phyloP scores from a whole-genome alignment of 805 yeast genomes.

The Candida orba region DNA sequence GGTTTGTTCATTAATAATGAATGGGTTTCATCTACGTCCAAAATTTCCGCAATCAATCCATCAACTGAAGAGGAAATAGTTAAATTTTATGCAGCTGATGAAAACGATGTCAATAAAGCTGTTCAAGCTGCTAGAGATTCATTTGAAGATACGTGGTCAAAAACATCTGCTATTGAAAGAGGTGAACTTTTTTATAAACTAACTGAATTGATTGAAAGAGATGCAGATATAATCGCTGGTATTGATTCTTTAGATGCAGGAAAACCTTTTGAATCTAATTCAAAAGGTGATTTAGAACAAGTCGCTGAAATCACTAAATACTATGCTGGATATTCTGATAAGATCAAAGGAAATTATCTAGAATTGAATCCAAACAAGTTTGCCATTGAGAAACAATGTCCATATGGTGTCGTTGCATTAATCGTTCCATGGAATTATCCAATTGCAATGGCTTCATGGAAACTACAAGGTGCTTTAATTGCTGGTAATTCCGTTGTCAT shows the following conservation, averaged over 20 bases:
- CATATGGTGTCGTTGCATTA: conserved; percentile 76
- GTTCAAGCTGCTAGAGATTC: conserved; percentile 48
- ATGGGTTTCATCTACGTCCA: conserved; percentile 60
- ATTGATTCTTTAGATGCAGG: conserved; percentile 77
- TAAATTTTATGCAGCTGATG: conserved; percentile 22
- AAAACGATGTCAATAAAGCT: conserved; percentile 18
- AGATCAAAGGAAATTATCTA: conserved; percentile 53
- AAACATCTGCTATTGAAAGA: conserved; percentile 51
- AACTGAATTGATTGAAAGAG: conserved; percentile 61
- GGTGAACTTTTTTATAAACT: conserved; percentile 47
- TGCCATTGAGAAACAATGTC: conserved; percentile 62
- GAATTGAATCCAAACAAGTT: conserved; percentile 62
- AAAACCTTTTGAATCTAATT: conserved; percentile 59
- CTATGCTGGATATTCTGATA: conserved; percentile 70
- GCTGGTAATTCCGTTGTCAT: conserved; percentile 69
- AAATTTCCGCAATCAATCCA: conserved; percentile 45
- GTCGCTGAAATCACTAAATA: conserved; percentile 57
- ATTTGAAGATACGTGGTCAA: conserved; percentile 56
- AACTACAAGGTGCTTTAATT: conserved; percentile 68
- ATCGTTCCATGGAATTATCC: conserved; percentile 87
- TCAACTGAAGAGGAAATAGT: conserved; percentile 55
- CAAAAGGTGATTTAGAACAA: conserved; percentile 61
- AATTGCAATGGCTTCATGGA: conserved; percentile 73
- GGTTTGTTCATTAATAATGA: conserved; percentile 88
- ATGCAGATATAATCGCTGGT: conserved; percentile 55